Evolutionary conservation across 768 basidiomycete species (phyloP).

Genomic region (Lepiota venenata): DNA sequence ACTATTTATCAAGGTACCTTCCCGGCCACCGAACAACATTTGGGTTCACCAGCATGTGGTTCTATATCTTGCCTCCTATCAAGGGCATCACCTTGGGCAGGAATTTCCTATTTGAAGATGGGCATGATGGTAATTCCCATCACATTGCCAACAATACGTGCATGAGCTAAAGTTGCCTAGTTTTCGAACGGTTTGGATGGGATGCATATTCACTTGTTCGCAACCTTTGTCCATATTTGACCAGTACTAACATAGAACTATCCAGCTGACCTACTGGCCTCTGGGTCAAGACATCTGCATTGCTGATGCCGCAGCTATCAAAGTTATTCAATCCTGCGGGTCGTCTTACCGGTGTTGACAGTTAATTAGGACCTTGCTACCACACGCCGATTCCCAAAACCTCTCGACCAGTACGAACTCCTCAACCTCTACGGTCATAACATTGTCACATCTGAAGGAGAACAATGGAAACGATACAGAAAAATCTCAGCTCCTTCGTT

Average conservation of each 20-base stretch:
- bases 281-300: neutral
- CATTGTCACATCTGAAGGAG: conserved; percentile 13
- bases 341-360: neutral
- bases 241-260: too few relatives aligned
- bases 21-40: conserved; percentile 23
- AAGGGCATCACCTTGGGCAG: conserved; percentile 20
- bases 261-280: too few relatives aligned
- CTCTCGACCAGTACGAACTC: conserved; percentile 10
- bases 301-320: conserved; percentile 12
- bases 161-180: conserved; percentile 12
- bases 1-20: neutral
- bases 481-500: conserved; percentile 17
- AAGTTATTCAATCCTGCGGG: neutral
- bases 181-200: conserved; percentile 21
- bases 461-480: conserved; percentile 17
- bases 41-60: conserved; percentile 9
- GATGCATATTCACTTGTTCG: conserved; percentile 21
- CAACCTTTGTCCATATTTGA: too few relatives aligned
- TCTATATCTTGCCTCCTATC: conserved; percentile 19
- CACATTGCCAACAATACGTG: conserved; percentile 20
- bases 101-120: conserved; percentile 10
- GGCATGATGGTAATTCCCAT: too few relatives aligned
- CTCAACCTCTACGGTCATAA: conserved; percentile 13
- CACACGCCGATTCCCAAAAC: conserved; percentile 20
- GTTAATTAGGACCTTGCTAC: conserved; percentile 7